phyloP scores from a whole-genome alignment of 2,329 filamentous ascomycete genomes.

The Blastomyces gilchristii region DNA sequence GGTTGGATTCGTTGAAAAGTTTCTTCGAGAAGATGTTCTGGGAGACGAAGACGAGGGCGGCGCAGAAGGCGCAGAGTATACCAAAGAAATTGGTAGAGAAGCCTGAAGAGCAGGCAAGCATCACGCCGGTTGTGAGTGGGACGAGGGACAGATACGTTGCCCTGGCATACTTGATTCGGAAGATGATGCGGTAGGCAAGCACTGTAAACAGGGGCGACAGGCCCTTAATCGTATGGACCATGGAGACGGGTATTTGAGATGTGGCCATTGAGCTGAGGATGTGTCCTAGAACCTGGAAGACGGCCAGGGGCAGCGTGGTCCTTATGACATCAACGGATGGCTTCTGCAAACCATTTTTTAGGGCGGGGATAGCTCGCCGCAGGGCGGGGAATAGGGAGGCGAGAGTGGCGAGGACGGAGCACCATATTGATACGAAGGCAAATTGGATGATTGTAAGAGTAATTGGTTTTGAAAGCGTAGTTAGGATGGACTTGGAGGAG shows the following conservation, averaged over 20 bases:
- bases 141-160: constrained; percentile 82
- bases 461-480: constrained; percentile 78
- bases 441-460: constrained; percentile 92
- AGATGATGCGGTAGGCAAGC: constrained; percentile 79
- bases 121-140: constrained; percentile 88
- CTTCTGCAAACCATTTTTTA: constrained; percentile 72
- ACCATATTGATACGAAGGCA: constrained; percentile 81
- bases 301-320: constrained; percentile 80
- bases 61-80: constrained; percentile 77
- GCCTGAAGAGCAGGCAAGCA: constrained; percentile 88
- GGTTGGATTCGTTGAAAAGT: constrained; percentile 87
- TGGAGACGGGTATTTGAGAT: constrained; percentile 85
- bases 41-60: constrained; percentile 90
- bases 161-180: constrained; percentile 74
- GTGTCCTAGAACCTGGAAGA: constrained; percentile 89
- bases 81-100: constrained; percentile 82
- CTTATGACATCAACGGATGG: constrained; percentile 72
- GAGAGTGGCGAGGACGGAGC: constrained; percentile 66
- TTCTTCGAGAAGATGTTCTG: constrained; percentile 99
- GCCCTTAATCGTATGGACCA: constrained; percentile 97
- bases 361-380: constrained; percentile 60
- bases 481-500: constrained; percentile 93
- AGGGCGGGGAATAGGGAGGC: constrained; percentile 62
- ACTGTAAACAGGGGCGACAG: constrained; percentile 94
- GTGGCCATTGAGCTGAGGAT: constrained; percentile 90